phyloP scores from a whole-genome alignment of 352 stramenopile species.

The Globisporangium nunn region DNA sequence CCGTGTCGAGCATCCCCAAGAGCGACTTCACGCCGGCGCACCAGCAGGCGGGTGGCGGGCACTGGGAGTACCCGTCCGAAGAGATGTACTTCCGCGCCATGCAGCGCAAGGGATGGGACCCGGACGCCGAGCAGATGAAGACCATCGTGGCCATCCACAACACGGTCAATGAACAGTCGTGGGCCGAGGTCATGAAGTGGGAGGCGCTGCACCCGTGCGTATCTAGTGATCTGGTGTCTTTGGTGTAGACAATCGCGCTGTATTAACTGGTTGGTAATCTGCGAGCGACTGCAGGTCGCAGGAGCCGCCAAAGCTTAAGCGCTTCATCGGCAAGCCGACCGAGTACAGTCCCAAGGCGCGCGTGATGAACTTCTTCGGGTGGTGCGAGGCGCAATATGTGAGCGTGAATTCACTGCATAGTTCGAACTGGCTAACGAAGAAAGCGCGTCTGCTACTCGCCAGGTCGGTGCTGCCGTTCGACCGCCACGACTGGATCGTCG shows the following conservation, averaged over 20 bases:
- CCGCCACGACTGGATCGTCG: slow-evolving; percentile 97
- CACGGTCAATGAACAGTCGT: slow-evolving; percentile 95
- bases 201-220: slow-evolving; percentile 68
- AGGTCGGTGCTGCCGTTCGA: slow-evolving; percentile 94
- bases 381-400: slow-evolving; percentile 24
- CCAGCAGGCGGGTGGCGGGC: slow-evolving; percentile 37
- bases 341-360: slow-evolving; percentile 94
- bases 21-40: slow-evolving; percentile 68
- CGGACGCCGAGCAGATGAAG: slow-evolving; percentile 89
- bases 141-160: slow-evolving; percentile 97
- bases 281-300: slow-evolving; percentile 19
- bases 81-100: slow-evolving; percentile 98
- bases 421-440: too few species aligned
- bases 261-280: not conserved
- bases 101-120: slow-evolving; percentile 94
- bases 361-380: slow-evolving; percentile 81
- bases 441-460: not conserved
- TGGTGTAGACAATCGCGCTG: not conserved
- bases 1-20: slow-evolving; percentile 94
- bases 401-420: too few species aligned
- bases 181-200: slow-evolving; percentile 90
- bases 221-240: slow-evolving; percentile 4
- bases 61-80: slow-evolving; percentile 96
- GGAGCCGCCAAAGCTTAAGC: slow-evolving; percentile 84
- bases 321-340: slow-evolving; percentile 93